A percentile compares a stretch with the other conserved stretches of the same genome.
Evolutionary conservation across 352 stramenopile genomes (phyloP).

Genomic region (Hyaloperonospora brassicae): DNA sequence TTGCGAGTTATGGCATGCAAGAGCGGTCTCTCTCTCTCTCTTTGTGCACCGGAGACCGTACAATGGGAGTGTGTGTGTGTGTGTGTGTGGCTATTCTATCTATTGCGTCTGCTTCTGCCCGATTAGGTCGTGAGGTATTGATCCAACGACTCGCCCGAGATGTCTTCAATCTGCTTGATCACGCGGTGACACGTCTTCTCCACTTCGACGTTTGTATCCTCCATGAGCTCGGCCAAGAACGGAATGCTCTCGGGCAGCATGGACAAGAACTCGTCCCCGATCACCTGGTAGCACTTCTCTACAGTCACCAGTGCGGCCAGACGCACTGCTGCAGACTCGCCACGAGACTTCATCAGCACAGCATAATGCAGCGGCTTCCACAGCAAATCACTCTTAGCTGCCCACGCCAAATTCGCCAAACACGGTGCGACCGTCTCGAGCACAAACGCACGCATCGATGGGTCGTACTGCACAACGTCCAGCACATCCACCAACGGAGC

Average conservation of each 20-base stretch:
- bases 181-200: conserved; percentile 78
- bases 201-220: conserved; percentile 79
- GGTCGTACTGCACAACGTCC: conserved; percentile 52
- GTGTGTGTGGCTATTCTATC: conserved; percentile 20
- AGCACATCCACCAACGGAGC: conserved; percentile 65
- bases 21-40: conserved; percentile 3
- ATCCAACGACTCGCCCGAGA: conserved; percentile 83
- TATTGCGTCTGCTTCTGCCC: conserved; percentile 13
- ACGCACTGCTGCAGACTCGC: conserved; percentile 50
- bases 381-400: conserved; percentile 79
- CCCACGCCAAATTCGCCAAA: conserved; percentile 77
- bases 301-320: conserved; percentile 72
- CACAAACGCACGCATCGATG: conserved; percentile 43
- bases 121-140: conserved; percentile 73
- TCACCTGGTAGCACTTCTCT: conserved; percentile 80
- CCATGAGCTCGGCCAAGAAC: conserved; percentile 84
- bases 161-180: conserved; percentile 88
- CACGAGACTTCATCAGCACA: conserved; percentile 82
- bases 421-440: conserved; percentile 56
- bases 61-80: not conserved
- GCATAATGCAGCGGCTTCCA: conserved; percentile 87
- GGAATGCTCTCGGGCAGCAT: conserved; percentile 87
- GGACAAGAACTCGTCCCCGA: conserved; percentile 82
- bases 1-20: conserved; percentile 6
- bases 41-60: conserved; percentile 3